These are phyloP conservation scores for Albophoma yamanashiensis DNA, from an alignment of 2,329 filamentous ascomycete genomes.

Conservation along the genomic window DNA sequence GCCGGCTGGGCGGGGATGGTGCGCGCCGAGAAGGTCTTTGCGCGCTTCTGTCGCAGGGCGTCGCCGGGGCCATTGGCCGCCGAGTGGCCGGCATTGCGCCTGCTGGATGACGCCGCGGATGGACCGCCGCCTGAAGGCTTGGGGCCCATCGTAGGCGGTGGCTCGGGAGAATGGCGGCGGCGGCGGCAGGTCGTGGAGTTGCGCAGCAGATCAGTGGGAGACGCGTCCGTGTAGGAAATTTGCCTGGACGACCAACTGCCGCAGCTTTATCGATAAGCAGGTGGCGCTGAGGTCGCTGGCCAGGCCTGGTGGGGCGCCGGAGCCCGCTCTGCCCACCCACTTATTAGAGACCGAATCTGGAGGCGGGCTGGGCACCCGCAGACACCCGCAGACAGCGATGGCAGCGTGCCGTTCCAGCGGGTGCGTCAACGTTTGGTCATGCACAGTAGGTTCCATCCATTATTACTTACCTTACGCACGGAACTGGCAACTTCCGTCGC, in stretches of 20 bases:
- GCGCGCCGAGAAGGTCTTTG: slow-evolving; percentile 34
- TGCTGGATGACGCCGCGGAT: slow-evolving; percentile 13
- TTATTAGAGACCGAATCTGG: background rate
- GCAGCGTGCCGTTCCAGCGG: background rate
- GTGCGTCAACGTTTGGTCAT: background rate
- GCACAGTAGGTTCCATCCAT: too few species aligned
- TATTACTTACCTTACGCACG: too few species aligned
- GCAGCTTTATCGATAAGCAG: slow-evolving; percentile 3
- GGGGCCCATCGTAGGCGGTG: slow-evolving; percentile 14
- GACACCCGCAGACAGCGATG: too few species aligned
- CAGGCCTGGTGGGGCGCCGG: background rate
- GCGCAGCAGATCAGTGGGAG: background rate
- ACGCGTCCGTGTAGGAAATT: background rate
- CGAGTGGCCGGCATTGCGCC: slow-evolving; percentile 13
- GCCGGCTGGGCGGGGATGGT: slow-evolving; percentile 39
- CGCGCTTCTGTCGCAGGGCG: slow-evolving; percentile 27
- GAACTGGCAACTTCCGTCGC: background rate
- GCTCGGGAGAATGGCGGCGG: slow-evolving; percentile 4
- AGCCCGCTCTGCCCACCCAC: background rate
- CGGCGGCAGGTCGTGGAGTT: background rate
- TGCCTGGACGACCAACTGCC: background rate
- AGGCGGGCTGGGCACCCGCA: too few species aligned
- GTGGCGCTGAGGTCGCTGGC: background rate
- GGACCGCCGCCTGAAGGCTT: slow-evolving; percentile 13
- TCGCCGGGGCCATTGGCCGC: slow-evolving; percentile 14